Evolutionary conservation across 2,329 filamentous ascomycete genomes (phyloP), one percentile per base, ranked within the genome.

Genomic region (Cercospora beticola): DNA sequence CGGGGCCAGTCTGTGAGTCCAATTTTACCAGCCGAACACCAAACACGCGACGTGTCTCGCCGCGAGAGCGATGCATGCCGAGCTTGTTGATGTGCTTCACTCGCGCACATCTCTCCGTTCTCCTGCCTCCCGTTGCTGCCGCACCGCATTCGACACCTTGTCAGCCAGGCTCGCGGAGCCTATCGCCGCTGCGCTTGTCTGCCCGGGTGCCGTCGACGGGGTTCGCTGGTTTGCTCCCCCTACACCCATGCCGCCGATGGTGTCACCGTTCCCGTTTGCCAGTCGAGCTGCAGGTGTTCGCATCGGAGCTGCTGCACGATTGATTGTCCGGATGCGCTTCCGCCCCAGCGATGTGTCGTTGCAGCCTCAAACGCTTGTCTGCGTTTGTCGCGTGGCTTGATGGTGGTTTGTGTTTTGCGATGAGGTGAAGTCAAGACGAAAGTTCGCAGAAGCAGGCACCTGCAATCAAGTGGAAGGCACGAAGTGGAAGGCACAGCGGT

Each of bases 201-300:
- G 36, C 36, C 36, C 36, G 36, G 46, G 21, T 52, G 46, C 28
- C 21, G 26, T 30, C 61, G 40, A 28, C 66, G 59, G 30, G 65
- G 21, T 52, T 60, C 31, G 62, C 66, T 63, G 62, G 66, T 68
- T 64, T 68, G 66, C 62, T 64, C 14, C 33, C 65, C 23, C 26
- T 23, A 56, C 26, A 28, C 58, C 36, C 36, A 43, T 52, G 49
- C 18, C 31, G 12, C 49, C 52, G 56, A 62, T 65, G 54, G 62
- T 68, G 66, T 62, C 62, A 65, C 66, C 54, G 46, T 58, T 60
- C 43, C 62, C 56, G 57, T 68, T 65, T 68, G 66, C 66, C 43
- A 40, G 49, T 33, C 23, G 26, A 57, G 62, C 66, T 62, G 66
- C 66, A 68, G 62, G 49, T 46, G 43, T 54, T 31, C 61, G 28